Conservation (phyloP, 768 basidiomycete species). For the Amanita fuliginea region DNA sequence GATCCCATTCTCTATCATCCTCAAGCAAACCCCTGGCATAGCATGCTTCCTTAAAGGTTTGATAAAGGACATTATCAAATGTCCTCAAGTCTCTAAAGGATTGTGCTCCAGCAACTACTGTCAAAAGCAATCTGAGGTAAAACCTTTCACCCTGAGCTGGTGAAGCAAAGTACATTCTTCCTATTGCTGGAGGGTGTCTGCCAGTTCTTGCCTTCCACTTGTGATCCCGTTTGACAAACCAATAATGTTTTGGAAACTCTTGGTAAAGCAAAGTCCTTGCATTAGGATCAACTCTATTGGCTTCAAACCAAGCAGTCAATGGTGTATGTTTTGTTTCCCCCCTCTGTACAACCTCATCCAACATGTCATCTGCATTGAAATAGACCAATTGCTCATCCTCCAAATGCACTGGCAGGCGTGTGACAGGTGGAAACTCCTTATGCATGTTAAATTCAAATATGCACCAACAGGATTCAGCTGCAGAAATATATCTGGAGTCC, state of each 20-base stretch:
- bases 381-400: conserved; percentile 25
- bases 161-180: no score
- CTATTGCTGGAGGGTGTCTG: not conserved
- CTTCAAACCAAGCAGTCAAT: conserved; percentile 11
- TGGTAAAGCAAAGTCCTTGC: not conserved
- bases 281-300: not conserved
- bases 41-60: conserved; percentile 27
- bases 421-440: conserved; percentile 24
- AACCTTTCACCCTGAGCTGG: conserved; percentile 1
- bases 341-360: conserved; percentile 13
- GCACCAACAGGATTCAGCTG: no score
- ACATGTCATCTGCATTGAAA: conserved; percentile 20
- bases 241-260: not conserved
- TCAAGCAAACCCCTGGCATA: conserved; percentile 22
- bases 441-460: conserved; percentile 23
- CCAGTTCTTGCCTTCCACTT: not conserved
- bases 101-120: conserved; percentile 1
- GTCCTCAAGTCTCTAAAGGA: conserved; percentile 12
- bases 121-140: conserved; percentile 1
- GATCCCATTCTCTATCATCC: conserved; percentile 31
- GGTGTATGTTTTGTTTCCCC: conserved; percentile 15
- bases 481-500: conserved; percentile 24
- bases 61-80: conserved; percentile 9
- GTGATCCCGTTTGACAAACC: not conserved
- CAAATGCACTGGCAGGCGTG: no score